phyloP scores from a whole-genome alignment of 331 rosid species.

The Dryas integrifolia region DNA sequence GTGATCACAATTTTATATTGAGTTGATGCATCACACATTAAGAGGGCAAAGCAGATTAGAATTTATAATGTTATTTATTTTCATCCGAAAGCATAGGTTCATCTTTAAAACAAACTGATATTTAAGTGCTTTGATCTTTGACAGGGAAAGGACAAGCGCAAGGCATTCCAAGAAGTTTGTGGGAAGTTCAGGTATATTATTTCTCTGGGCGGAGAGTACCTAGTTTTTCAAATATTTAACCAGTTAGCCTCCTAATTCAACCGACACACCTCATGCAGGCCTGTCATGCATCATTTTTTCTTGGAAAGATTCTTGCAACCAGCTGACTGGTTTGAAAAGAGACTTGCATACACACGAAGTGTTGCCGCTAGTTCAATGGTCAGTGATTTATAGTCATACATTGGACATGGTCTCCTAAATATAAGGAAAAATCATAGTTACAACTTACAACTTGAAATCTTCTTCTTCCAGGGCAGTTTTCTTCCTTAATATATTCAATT shows the following conservation, averaged over 20 bases:
- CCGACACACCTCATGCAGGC: slow-evolving; percentile 50
- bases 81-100: background rate
- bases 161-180: slow-evolving; percentile 76
- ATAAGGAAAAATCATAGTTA: background rate
- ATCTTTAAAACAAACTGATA: slow-evolving; percentile 2
- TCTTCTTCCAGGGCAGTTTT: background rate
- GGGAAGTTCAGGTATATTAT: slow-evolving; percentile 43
- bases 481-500: background rate
- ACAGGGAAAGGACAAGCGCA: slow-evolving; percentile 93
- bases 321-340: slow-evolving; percentile 94
- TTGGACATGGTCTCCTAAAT: background rate
- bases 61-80: background rate
- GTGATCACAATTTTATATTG: background rate
- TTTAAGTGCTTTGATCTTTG: slow-evolving; percentile 13
- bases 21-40: background rate
- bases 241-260: slow-evolving; percentile 15
- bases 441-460: background rate
- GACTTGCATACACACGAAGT: slow-evolving; percentile 84
- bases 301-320: slow-evolving; percentile 89
- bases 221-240: slow-evolving; percentile 24
- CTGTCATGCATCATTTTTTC: slow-evolving; percentile 95
- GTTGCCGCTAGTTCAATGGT: slow-evolving; percentile 99
- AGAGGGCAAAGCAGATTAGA: background rate
- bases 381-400: slow-evolving; percentile 2
- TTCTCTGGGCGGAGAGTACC: slow-evolving; percentile 5